Base-by-base conservation (phyloP, 2,329 filamentous ascomycete species). In the Nannizzia gypsea region DNA sequence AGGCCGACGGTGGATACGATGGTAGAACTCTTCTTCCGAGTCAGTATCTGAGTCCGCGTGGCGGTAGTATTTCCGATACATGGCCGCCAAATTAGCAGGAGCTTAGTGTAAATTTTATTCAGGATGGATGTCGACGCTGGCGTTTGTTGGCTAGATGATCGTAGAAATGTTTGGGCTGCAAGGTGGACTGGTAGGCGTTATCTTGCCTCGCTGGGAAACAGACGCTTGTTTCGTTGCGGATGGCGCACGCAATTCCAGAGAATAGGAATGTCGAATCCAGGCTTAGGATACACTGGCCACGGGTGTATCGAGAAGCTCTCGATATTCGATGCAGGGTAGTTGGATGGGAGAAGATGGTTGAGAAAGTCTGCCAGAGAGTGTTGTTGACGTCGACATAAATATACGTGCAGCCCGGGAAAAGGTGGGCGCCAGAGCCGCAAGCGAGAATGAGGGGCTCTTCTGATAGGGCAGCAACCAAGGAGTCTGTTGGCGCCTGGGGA, bases 1-100 rank as follows among this genome's bases (percentile, higher is more conserved):
- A 11, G 71, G 71, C 17, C 62, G 66, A 15, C 71, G 62, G 54
- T 66, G 60, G 34, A 50, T 40, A 24, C 60, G 60, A 24, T 36
- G 56, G 17, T 44, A 54, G 13, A 56, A 13, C n/a, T 58, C 48
- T 17, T 57, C 56, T 50, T 59, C 46, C 15, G 36, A 20, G 13
- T 46, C 54, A 9, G 56, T 55, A 26, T 61, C 60, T 6, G 60
- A 61, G 22, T 58, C 34, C 22, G 52, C 48, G 48, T 54, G 26
- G 26, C 28, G 5, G 6, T 50, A 20, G n/a, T 54, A n/a, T n/a
- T 54, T 34, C 5, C n/a, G 48, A 54, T 17, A 31, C 48, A 54
- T 54, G 48, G 13, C n/a, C 3, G 1, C 3, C 38, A 11, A 34
- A 11, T 34, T 34, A 9, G 31, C 31, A 11, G 8, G 31, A 34